Evolutionary conservation across 495 filamentous ascomycete species (phyloP).

Genomic region (Friedmanniomyces endolithicus): DNA sequence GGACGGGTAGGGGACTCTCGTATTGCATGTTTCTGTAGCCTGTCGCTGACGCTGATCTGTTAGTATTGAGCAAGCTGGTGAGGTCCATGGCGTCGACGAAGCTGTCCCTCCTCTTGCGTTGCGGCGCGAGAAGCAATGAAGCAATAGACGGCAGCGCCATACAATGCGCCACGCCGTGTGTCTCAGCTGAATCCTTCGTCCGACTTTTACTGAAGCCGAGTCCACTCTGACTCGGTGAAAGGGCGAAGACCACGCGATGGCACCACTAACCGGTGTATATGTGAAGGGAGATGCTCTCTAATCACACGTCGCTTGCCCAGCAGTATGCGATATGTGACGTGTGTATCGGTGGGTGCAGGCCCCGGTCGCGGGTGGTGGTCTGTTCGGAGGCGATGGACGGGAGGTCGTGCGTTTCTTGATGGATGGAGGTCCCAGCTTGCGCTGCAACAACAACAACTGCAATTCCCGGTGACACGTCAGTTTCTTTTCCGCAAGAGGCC

Average conservation of each 20-base stretch:
- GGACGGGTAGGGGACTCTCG: slow-evolving; percentile 23
- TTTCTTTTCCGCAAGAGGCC: not conserved
- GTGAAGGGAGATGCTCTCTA: slow-evolving; percentile 12
- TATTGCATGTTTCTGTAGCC: slow-evolving; percentile 25
- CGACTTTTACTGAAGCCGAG: not conserved
- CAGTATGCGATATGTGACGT: slow-evolving; percentile 11
- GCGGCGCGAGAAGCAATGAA: slow-evolving; percentile 11
- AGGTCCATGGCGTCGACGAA: slow-evolving; percentile 17
- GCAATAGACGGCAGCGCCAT: slow-evolving; percentile 19
- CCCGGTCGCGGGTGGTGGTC: slow-evolving; percentile 12
- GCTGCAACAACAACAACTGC: slow-evolving; percentile 3
- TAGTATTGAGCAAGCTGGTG: slow-evolving; percentile 19
- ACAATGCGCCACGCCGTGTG: slow-evolving; percentile 1
- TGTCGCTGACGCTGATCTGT: slow-evolving; percentile 17
- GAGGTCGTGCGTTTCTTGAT: slow-evolving; percentile 17
- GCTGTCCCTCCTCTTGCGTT: slow-evolving; percentile 21
- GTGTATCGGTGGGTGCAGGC: slow-evolving; percentile 3
- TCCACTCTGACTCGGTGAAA: not conserved
- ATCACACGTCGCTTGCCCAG: slow-evolving; percentile 12
- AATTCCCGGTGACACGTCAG: slow-evolving; percentile 7
- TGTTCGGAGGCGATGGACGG: slow-evolving; percentile 19
- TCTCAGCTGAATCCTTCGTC: not conserved
- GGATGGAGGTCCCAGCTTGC: slow-evolving; percentile 21
- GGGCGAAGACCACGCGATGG: slow-evolving; percentile 6
- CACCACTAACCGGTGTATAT: not conserved